Evolutionary conservation across 2,329 filamentous ascomycete species (phyloP).

Genomic region (Neopestalotiopsis sp.): DNA sequence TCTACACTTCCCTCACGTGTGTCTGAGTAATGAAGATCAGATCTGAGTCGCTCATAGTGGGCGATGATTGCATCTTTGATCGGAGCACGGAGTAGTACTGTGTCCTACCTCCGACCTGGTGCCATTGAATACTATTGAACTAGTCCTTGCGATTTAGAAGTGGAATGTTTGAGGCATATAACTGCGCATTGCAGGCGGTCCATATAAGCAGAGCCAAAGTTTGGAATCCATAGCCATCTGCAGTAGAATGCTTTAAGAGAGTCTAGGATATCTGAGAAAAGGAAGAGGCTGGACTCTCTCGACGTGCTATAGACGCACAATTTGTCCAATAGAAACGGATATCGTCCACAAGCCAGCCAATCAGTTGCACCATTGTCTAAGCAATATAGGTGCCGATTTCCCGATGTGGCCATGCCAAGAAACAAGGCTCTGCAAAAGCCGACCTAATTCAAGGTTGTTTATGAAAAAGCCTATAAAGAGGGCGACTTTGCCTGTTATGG

Average conservation of each 20-base stretch:
- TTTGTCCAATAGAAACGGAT: neutral
- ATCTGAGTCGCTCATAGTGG: neutral
- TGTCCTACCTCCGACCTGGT: neutral
- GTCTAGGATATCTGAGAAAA: neutral
- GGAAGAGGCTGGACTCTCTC: neutral
- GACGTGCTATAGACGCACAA: constrained; percentile 2
- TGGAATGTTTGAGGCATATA: constrained; percentile 3
- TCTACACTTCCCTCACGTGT: neutral
- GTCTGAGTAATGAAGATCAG: neutral
- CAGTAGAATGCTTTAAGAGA: neutral
- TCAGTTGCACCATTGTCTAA: neutral
- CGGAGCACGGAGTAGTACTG: neutral
- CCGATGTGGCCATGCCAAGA: neutral
- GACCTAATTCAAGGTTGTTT: constrained; percentile 1
- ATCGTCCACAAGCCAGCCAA: neutral
- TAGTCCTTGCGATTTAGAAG: neutral
- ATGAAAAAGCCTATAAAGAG: neutral
- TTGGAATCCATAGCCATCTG: neutral
- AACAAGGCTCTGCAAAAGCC: neutral
- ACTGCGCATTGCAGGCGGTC: neutral
- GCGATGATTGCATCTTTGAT: neutral
- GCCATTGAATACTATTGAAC: neutral
- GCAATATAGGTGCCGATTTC: neutral
- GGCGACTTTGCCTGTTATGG: neutral
- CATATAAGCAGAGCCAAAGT: neutral